Evolutionary conservation across 176 grass and related monocot genomes (phyloP).

Genomic region (Aegilops speltoides): DNA sequence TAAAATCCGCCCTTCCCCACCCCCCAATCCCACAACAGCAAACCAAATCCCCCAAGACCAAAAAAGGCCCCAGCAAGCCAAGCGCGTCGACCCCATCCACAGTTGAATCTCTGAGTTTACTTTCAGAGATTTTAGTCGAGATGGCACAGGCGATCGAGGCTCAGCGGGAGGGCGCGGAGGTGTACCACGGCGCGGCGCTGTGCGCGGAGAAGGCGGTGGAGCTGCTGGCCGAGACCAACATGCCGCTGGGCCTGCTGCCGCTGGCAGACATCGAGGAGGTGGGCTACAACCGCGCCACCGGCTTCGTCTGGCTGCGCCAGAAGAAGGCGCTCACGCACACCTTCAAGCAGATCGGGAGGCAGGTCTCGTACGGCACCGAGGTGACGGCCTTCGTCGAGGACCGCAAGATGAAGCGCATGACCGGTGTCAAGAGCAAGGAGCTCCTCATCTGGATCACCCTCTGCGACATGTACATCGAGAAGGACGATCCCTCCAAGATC

Average conservation of each 20-base stretch:
- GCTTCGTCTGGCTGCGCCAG: constrained; percentile 80
- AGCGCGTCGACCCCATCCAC: not conserved
- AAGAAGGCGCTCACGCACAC: constrained; percentile 49
- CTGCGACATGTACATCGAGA: constrained; percentile 49
- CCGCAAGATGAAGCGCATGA: constrained; percentile 57
- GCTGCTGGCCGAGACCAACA: constrained; percentile 43
- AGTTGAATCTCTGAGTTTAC: constrained; percentile 39
- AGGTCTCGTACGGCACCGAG: constrained; percentile 63
- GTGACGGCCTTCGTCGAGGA: constrained; percentile 77
- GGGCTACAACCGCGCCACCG: constrained; percentile 66
- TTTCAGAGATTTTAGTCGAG: not conserved
- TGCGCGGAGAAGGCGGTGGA: constrained; percentile 58
- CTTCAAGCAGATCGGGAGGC: constrained; percentile 53
- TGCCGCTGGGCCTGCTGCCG: constrained; percentile 62
- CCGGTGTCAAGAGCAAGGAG: constrained; percentile 72
- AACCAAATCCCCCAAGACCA: not conserved
- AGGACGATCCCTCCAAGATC: constrained; percentile 50
- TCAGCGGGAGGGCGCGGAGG: constrained; percentile 67
- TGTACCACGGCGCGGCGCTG: constrained; percentile 51
- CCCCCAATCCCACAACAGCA: not conserved
- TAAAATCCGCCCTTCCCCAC: not conserved
- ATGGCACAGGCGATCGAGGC: constrained; percentile 61
- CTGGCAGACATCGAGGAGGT: constrained; percentile 63
- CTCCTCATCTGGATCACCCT: constrained; percentile 69
- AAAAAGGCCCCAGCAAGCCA: not conserved